Evolutionary conservation across 306 rosid species (phyloP).

Genomic region (Biancaea sappan): DNA sequence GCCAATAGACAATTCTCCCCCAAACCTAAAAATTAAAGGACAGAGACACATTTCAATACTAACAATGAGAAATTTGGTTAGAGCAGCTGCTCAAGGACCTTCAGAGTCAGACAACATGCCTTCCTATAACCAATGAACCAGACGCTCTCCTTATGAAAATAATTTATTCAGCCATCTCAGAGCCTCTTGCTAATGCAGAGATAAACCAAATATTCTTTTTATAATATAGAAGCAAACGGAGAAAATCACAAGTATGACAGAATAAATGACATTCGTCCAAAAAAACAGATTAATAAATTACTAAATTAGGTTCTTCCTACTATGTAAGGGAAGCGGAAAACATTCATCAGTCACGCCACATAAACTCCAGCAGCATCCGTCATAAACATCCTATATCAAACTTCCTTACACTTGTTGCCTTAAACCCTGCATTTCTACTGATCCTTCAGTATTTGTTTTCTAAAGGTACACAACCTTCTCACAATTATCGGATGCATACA

Average conservation of each 20-base stretch:
- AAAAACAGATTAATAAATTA: not conserved
- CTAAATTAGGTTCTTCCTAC: not conserved
- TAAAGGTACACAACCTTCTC: not conserved
- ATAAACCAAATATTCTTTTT: not conserved
- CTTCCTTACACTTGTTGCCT: not conserved
- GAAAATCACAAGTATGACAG: too few species aligned
- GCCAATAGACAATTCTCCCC: not conserved
- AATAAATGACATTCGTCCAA: not conserved
- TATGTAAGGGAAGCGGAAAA: not conserved
- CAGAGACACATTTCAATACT: not conserved
- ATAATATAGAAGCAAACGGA: not conserved
- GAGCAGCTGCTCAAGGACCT: not conserved
- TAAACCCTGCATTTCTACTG: conserved; percentile 10
- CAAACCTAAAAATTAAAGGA: conserved; percentile 6
- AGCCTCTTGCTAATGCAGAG: not conserved
- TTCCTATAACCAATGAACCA: not conserved
- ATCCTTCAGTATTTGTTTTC: not conserved
- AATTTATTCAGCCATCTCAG: not conserved
- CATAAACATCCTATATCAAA: not conserved
- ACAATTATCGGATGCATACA: not conserved
- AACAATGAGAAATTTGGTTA: not conserved
- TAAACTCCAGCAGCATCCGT: conserved; percentile 9
- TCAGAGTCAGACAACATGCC: not conserved
- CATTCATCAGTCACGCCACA: not conserved
- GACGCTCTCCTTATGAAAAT: not conserved